Percentiles rank a stretch among this genome's conserved stretches.
These are phyloP conservation scores for Fibroporia radiculosa DNA, from an alignment of 768 basidiomycete species.

Conservation along the genomic window DNA sequence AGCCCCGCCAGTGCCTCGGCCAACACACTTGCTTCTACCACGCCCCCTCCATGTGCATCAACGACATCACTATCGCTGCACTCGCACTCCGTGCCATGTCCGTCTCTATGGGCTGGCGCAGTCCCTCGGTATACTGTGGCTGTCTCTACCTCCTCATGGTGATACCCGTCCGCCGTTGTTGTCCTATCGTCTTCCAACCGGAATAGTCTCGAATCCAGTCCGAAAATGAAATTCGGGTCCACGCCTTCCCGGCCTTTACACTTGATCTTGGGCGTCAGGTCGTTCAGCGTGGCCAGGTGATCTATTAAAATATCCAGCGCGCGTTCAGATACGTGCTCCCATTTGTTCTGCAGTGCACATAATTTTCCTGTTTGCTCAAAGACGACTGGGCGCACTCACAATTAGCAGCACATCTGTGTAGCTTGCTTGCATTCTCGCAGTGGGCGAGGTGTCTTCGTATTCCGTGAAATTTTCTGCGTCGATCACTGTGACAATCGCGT, in stretches of 20 bases:
- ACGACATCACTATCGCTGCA: background rate
- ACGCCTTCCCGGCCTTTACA: constrained; percentile 59
- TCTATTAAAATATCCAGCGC: constrained; percentile 79
- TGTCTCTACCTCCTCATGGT: constrained; percentile 85
- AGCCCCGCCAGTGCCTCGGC: constrained; percentile 40
- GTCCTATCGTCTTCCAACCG: constrained; percentile 18
- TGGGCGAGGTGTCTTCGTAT: constrained; percentile 88
- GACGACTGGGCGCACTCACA: constrained; percentile 34
- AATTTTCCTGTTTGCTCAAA: background rate
- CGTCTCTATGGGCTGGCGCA: constrained; percentile 14
- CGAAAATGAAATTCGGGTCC: constrained; percentile 76
- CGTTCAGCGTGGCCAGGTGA: constrained; percentile 84
- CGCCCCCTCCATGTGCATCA: background rate
- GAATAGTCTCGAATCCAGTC: constrained; percentile 82
- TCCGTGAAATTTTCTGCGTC: constrained; percentile 89
- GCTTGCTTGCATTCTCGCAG: constrained; percentile 91
- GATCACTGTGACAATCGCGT: constrained; percentile 87
- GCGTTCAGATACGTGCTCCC: constrained; percentile 76
- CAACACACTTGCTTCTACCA: constrained; percentile 32
- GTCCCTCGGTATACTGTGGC: constrained; percentile 50
- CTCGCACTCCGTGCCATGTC: constrained; percentile 11
- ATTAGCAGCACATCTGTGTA: constrained; percentile 90
- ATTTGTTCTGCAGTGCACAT: constrained; percentile 61
- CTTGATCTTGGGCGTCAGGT: constrained; percentile 78
- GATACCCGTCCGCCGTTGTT: constrained; percentile 22